These are phyloP conservation scores for Aspergillaceae sp. DNA, from an alignment of 2,329 filamentous ascomycete genomes.

Conservation along the genomic window DNA sequence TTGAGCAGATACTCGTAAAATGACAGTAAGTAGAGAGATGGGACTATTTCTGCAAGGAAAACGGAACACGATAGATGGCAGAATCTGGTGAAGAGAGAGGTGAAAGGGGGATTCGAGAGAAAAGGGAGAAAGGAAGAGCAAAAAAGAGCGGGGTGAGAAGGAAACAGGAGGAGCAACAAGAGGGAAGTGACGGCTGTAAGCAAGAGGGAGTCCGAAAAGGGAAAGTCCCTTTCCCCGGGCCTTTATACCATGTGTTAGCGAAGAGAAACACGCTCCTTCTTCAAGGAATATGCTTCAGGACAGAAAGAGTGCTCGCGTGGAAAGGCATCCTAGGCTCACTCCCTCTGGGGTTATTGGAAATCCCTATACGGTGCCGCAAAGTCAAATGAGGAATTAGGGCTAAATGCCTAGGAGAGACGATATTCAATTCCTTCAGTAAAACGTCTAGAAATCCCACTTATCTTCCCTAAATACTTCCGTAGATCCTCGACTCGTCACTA, in stretches of 20 bases:
- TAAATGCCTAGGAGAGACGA: too few species aligned
- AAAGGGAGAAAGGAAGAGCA: slow-evolving; percentile 1
- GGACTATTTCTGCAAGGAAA: slow-evolving; percentile 2
- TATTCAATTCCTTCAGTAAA: too few species aligned
- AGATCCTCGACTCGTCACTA: slow-evolving; percentile 4
- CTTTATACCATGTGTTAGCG: too few species aligned
- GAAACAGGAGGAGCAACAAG: neutral
- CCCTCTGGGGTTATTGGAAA: too few species aligned
- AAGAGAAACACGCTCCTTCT: too few species aligned
- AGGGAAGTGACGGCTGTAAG: neutral
- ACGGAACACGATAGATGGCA: slow-evolving; percentile 14
- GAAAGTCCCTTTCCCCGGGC: neutral
- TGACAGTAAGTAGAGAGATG: slow-evolving; percentile 13
- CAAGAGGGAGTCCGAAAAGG: neutral
- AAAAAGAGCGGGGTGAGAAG: slow-evolving; percentile 3
- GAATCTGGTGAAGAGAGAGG: slow-evolving; percentile 11
- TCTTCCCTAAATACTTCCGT: neutral
- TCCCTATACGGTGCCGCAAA: too few species aligned
- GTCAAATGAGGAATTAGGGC: too few species aligned
- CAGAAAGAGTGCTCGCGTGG: too few species aligned
- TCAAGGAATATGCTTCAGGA: too few species aligned
- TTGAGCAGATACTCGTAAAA: slow-evolving; percentile 14
- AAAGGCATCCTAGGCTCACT: too few species aligned
- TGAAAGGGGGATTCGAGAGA: slow-evolving; percentile 13
- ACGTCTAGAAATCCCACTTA: neutral